phyloP scores from a whole-genome alignment of 768 basidiomycete species.

The Arthromyces matolae region DNA sequence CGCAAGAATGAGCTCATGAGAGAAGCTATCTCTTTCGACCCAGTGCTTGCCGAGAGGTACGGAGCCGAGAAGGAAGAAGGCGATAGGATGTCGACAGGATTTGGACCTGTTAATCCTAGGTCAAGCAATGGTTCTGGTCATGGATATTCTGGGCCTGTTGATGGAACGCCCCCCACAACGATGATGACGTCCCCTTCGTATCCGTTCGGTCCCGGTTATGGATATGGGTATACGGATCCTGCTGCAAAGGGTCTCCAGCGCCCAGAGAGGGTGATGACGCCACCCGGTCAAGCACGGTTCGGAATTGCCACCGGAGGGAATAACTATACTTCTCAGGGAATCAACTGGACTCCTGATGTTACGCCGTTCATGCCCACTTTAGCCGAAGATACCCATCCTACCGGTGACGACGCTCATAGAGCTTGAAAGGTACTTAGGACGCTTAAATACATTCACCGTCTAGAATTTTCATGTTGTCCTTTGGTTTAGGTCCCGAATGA shows the following conservation, averaged over 20 bases:
- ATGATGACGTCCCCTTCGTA: too few species aligned
- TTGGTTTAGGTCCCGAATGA: constrained; percentile 10
- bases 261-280: background rate
- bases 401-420: background rate
- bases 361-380: constrained; percentile 7
- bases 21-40: constrained; percentile 52
- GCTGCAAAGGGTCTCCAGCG: background rate
- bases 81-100: constrained; percentile 16
- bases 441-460: too few species aligned
- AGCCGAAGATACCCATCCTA: background rate
- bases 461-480: too few species aligned
- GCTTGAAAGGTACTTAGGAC: constrained; percentile 13
- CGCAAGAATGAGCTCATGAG: constrained; percentile 37
- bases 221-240: background rate
- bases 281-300: background rate
- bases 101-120: constrained; percentile 26
- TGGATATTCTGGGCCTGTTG: background rate
- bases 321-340: background rate
- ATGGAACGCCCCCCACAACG: too few species aligned
- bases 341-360: constrained; percentile 5
- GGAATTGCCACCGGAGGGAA: background rate
- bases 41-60: constrained; percentile 25
- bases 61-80: constrained; percentile 22
- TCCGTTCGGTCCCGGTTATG: constrained; percentile 4
- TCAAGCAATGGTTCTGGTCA: constrained; percentile 15